Conservation (phyloP, 73 alveolate genomes). For the Paramecium biaurelia region DNA sequence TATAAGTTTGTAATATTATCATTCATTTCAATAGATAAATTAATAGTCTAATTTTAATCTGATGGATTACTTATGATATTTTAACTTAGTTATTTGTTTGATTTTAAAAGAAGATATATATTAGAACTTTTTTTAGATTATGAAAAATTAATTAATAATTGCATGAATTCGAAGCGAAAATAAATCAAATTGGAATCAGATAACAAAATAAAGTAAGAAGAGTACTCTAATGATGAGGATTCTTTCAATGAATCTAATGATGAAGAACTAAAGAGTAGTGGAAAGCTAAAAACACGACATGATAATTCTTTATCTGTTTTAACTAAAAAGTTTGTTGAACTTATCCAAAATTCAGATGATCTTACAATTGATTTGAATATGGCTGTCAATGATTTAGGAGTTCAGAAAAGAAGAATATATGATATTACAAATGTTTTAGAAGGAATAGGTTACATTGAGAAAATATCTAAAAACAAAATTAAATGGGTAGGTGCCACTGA, state of each 20-base stretch:
- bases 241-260: neutral
- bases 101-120: neutral
- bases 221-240: neutral
- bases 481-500: conserved; percentile 71
- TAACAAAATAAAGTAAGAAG: neutral
- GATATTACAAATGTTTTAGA: conserved; percentile 74
- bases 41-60: no score
- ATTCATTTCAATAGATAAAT: neutral
- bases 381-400: conserved; percentile 63
- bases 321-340: conserved; percentile 71
- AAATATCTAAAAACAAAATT: conserved; percentile 66
- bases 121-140: neutral
- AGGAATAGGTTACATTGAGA: conserved; percentile 72
- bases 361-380: conserved; percentile 68
- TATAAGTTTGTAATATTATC: no score
- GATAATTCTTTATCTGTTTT: conserved; percentile 72
- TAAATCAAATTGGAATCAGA: conserved; percentile 31
- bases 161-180: conserved; percentile 41
- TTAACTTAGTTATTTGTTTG: neutral
- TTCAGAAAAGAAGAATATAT: conserved; percentile 69
- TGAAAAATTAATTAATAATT: neutral
- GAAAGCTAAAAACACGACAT: conserved; percentile 33
- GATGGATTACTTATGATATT: neutral
- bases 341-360: conserved; percentile 59
- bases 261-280: neutral